A percentile compares a stretch with the other conserved stretches of the same genome.
phyloP scores from a whole-genome alignment of 768 basidiomycete species.

The Hygrophoropsis aurantiaca region DNA sequence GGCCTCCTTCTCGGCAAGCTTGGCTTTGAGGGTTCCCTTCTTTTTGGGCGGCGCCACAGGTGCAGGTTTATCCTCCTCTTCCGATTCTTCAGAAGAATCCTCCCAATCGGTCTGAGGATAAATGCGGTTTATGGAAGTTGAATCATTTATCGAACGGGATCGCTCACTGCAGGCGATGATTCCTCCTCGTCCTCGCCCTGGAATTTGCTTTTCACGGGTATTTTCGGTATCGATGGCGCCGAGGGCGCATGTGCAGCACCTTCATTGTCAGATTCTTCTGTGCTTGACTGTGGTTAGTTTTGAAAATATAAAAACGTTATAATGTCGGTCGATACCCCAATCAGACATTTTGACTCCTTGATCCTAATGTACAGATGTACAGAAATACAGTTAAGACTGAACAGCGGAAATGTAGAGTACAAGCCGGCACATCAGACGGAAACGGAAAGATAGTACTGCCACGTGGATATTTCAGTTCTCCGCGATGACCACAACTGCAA shows the following conservation, averaged over 20 bases:
- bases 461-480: too few relatives aligned
- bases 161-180: constrained; percentile 71
- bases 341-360: constrained; percentile 35
- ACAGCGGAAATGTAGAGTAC: too few relatives aligned
- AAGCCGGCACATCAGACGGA: too few relatives aligned
- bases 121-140: constrained; percentile 8
- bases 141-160: neutral
- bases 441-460: too few relatives aligned
- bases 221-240: constrained; percentile 19
- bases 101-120: constrained; percentile 89
- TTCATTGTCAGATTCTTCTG: constrained; percentile 40
- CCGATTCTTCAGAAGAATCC: constrained; percentile 66
- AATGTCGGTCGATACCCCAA: constrained; percentile 38
- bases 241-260: constrained; percentile 23
- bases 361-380: constrained; percentile 3
- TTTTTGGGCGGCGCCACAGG: constrained; percentile 77
- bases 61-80: constrained; percentile 40
- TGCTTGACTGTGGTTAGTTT: constrained; percentile 21
- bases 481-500: too few relatives aligned
- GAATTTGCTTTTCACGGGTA: constrained; percentile 64
- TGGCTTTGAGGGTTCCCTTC: constrained; percentile 89
- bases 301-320: constrained; percentile 1
- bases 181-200: constrained; percentile 92
- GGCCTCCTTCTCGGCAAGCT: constrained; percentile 90
- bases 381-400: too few relatives aligned